A percentile compares a stretch with the other conserved stretches of the same genome.
These are phyloP conservation scores for Purpureocillium lavendulum DNA, from an alignment of 2,329 filamentous ascomycete species.

Conservation along the genomic window DNA sequence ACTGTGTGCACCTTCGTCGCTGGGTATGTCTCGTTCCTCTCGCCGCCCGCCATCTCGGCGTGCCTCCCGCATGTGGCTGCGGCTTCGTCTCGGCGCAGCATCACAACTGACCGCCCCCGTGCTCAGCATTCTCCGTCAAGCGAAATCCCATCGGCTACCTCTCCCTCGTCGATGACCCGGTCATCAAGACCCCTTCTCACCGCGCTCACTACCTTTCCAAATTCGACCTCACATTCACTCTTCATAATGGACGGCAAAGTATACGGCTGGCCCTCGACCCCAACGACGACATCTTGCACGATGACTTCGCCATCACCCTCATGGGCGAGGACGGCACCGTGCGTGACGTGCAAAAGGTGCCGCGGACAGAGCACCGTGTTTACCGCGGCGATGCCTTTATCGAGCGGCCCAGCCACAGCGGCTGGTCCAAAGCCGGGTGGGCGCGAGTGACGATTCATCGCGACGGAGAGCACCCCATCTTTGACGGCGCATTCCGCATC, in stretches of 20 bases:
- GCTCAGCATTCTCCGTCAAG: conserved; percentile 58
- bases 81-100: neutral
- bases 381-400: conserved; percentile 76
- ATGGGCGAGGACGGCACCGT: conserved; percentile 65
- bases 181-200: conserved; percentile 70
- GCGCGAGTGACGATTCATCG: conserved; percentile 69
- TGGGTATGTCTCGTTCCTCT: conserved; percentile 11
- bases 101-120: conserved; percentile 5
- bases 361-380: conserved; percentile 68
- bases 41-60: neutral
- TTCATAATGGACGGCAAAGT: conserved; percentile 58
- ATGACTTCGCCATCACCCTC: conserved; percentile 66
- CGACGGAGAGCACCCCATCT: conserved; percentile 73
- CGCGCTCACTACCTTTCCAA: conserved; percentile 70
- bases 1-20: conserved; percentile 11
- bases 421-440: conserved; percentile 81
- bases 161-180: conserved; percentile 62
- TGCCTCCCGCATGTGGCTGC: neutral
- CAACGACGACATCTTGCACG: conserved; percentile 80
- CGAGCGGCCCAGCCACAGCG: conserved; percentile 45
- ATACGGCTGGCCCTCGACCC: conserved; percentile 78
- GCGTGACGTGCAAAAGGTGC: conserved; percentile 56
- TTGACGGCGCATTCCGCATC: conserved; percentile 83
- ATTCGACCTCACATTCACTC: conserved; percentile 77
- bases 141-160: conserved; percentile 72